Percentiles rank a stretch among this genome's conserved stretches.
Conservation (phyloP, 73 alveolate species). For the Paramecium octaurelia region DNA sequence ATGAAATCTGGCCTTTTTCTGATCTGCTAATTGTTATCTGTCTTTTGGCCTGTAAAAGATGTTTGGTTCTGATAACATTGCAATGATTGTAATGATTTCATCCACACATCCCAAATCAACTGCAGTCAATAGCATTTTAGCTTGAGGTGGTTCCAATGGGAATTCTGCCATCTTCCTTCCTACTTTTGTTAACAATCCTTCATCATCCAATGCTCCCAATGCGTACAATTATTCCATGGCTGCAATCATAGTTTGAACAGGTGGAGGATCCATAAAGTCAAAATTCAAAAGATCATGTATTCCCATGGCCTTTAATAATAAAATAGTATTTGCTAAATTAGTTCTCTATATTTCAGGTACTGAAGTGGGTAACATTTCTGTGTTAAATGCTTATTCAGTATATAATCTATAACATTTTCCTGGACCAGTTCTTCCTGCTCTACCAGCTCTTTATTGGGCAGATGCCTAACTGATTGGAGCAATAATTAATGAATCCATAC, state of each 20-base stretch:
- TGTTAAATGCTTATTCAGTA: slow-evolving; percentile 96
- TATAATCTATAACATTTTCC: slow-evolving; percentile 98
- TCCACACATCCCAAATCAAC: slow-evolving; percentile 99
- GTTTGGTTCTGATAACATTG: slow-evolving; percentile 97
- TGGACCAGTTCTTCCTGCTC: slow-evolving; percentile 99
- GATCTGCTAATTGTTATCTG: slow-evolving; percentile 96
- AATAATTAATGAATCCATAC: slow-evolving; percentile 95
- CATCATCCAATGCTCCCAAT: slow-evolving; percentile 99
- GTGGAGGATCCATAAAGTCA: slow-evolving; percentile 99
- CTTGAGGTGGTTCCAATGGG: slow-evolving; percentile 97
- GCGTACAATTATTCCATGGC: slow-evolving; percentile 92
- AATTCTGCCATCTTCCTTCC: slow-evolving; percentile 99
- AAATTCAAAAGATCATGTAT: slow-evolving; percentile 96
- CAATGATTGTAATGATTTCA: slow-evolving; percentile 98
- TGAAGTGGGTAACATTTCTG: slow-evolving; percentile 98
- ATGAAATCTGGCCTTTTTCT: slow-evolving; percentile 96
- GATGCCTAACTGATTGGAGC: slow-evolving; percentile 96
- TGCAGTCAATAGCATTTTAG: slow-evolving; percentile 98
- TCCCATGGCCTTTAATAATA: slow-evolving; percentile 98
- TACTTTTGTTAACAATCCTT: slow-evolving; percentile 94
- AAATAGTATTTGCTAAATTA: slow-evolving; percentile 97
- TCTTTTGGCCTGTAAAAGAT: slow-evolving; percentile 99
- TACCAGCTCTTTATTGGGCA: slow-evolving; percentile 98
- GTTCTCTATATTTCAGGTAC: slow-evolving; percentile 99
- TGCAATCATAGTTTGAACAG: slow-evolving; percentile 84